Percentiles rank a stretch among this genome's conserved stretches.
These are phyloP conservation scores for Hemileccinum rubropunctum DNA, from an alignment of 768 basidiomycete species.

Conservation along the genomic window DNA sequence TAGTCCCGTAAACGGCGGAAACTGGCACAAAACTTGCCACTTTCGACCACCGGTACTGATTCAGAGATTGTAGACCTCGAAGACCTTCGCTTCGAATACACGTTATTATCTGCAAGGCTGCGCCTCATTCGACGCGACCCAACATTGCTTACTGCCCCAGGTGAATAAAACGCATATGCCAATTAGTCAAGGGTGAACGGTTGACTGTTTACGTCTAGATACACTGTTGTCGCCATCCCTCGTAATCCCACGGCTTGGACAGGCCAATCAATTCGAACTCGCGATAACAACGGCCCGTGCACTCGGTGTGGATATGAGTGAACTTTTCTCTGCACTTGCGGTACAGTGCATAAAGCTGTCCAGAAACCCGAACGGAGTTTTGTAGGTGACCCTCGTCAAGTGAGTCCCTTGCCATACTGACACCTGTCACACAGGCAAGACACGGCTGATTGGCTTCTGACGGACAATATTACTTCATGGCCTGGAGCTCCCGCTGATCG, in stretches of 20 bases:
- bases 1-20: slow-evolving; percentile 71
- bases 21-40: slow-evolving; percentile 74
- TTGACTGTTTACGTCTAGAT: slow-evolving; percentile 38
- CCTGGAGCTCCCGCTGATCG: slow-evolving; percentile 75
- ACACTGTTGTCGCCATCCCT: slow-evolving; percentile 55
- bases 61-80: slow-evolving; percentile 76
- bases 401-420: slow-evolving; percentile 3
- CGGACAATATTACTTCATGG: slow-evolving; percentile 80
- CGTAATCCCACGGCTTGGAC: slow-evolving; percentile 75
- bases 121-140: slow-evolving; percentile 71
- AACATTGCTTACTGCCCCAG: slow-evolving; percentile 55
- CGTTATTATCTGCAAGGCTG: slow-evolving; percentile 73
- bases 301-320: slow-evolving; percentile 83
- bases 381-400: slow-evolving; percentile 42
- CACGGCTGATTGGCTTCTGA: slow-evolving; percentile 78
- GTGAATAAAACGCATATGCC: slow-evolving; percentile 40
- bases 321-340: slow-evolving; percentile 76
- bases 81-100: slow-evolving; percentile 78
- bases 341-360: slow-evolving; percentile 76
- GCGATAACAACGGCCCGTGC: slow-evolving; percentile 76
- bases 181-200: slow-evolving; percentile 10
- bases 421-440: slow-evolving; percentile 49
- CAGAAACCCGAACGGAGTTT: slow-evolving; percentile 53
- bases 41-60: slow-evolving; percentile 60
- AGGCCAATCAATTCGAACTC: slow-evolving; percentile 72